phyloP scores from a whole-genome alignment of 2,329 filamentous ascomycete species.

The Aspergillus intermedius region DNA sequence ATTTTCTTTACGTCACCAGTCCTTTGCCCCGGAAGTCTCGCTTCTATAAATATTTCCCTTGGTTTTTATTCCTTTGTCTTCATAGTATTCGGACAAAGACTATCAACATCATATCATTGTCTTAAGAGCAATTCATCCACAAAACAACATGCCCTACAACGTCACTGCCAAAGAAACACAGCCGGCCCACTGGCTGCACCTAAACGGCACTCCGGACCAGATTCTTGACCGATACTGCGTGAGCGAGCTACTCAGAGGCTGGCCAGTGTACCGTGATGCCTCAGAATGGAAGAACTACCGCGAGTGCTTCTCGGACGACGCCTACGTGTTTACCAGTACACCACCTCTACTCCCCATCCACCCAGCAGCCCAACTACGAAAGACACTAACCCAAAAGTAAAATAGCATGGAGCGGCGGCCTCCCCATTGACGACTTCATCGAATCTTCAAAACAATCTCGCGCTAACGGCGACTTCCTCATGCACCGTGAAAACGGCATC shows the following conservation, averaged over 20 bases:
- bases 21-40: too few relatives aligned
- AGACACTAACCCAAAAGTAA: not conserved
- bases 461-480: not conserved
- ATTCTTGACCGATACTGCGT: conserved; percentile 43
- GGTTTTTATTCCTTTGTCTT: too few relatives aligned
- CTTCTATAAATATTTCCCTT: too few relatives aligned
- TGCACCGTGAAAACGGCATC: not conserved
- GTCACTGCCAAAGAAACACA: conserved; percentile 16
- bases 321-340: conserved; percentile 45
- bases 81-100: too few relatives aligned
- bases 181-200: conserved; percentile 27
- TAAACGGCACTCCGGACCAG: conserved; percentile 39
- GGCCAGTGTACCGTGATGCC: conserved; percentile 49
- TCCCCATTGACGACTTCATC: not conserved
- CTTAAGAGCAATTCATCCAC: too few relatives aligned
- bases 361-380: not conserved
- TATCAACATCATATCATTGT: too few relatives aligned
- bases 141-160: conserved; percentile 16
- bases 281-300: conserved; percentile 51
- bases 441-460: not conserved
- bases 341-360: not conserved
- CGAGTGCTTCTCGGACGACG: conserved; percentile 41
- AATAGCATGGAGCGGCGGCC: not conserved
- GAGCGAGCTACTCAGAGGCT: conserved; percentile 49
- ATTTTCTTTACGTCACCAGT: too few relatives aligned